Evolutionary conservation across 768 basidiomycete species (phyloP).

Genomic region (Daedaleopsis nitida): DNA sequence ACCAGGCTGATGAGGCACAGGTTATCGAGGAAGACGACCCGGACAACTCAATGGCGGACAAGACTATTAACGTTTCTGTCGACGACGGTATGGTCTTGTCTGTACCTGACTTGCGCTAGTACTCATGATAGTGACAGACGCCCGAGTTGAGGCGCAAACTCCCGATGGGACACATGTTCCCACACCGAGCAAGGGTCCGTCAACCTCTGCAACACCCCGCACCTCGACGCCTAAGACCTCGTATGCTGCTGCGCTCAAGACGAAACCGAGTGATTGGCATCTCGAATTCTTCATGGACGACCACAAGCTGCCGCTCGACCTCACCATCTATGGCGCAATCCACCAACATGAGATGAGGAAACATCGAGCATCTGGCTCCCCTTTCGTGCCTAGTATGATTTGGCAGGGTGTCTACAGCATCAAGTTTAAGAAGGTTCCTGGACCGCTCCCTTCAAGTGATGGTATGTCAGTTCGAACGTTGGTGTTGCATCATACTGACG

Average conservation of each 20-base stretch:
- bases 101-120: not conserved
- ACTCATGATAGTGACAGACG: conserved; percentile 51
- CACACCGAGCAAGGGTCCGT: conserved; percentile 66
- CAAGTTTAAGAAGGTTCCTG: conserved; percentile 90
- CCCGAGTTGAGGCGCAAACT: conserved; percentile 94
- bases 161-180: conserved; percentile 94
- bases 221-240: conserved; percentile 53
- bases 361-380: conserved; percentile 59
- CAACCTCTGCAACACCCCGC: conserved; percentile 35
- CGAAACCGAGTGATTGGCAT: conserved; percentile 95
- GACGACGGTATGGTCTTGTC: conserved; percentile 57
- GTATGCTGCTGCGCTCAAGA: conserved; percentile 92
- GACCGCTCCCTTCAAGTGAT: conserved; percentile 69
- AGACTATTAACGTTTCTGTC: conserved; percentile 83
- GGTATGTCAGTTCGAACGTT: conserved; percentile 41
- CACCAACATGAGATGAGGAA: conserved; percentile 83
- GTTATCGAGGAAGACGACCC: conserved; percentile 89
- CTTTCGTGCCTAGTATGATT: conserved; percentile 65
- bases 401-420: conserved; percentile 93
- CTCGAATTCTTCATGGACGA: conserved; percentile 95
- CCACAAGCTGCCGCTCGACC: conserved; percentile 76
- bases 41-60: conserved; percentile 70
- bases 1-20: conserved; percentile 30
- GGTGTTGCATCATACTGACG: not conserved
- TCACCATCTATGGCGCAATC: conserved; percentile 96